These are phyloP conservation scores for Acaromyces ingoldii DNA, from an alignment of 1,284 basidiomycete genomes.

Conservation along the genomic window DNA sequence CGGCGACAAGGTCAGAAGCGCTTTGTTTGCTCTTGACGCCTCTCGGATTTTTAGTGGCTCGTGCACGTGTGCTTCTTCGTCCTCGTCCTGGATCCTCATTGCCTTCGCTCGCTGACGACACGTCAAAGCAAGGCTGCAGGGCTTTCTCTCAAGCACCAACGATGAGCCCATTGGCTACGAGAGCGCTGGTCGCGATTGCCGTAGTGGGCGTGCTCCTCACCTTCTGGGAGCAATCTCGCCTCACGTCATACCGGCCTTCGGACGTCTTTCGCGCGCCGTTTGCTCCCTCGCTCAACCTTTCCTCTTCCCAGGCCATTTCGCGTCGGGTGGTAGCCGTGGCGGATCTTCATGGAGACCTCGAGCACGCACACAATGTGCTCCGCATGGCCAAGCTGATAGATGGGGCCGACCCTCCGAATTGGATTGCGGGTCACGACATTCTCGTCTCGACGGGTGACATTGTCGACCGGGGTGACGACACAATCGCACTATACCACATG, in stretches of 20 bases:
- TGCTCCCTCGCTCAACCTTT: neutral
- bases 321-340: conserved; percentile 39
- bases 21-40: neutral
- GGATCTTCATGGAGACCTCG: conserved; percentile 46
- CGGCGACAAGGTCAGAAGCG: neutral
- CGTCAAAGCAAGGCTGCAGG: neutral
- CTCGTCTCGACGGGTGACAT: conserved; percentile 49
- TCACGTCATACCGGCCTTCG: no score
- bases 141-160: neutral
- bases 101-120: neutral
- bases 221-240: conserved; percentile 2
- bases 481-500: conserved; percentile 40
- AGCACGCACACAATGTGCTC: conserved; percentile 40
- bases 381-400: conserved; percentile 34
- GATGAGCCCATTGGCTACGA: neutral
- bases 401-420: conserved; percentile 7
- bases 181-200: neutral
- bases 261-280: neutral
- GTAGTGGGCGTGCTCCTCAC: neutral
- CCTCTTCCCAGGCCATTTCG: conserved; percentile 6
- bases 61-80: no score
- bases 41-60: neutral
- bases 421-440: conserved; percentile 37
- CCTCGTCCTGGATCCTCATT: neutral
- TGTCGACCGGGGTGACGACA: conserved; percentile 48